Evolutionary conservation across 2,329 filamentous ascomycete species (phyloP).

Genomic region (Penicillium sp.): DNA sequence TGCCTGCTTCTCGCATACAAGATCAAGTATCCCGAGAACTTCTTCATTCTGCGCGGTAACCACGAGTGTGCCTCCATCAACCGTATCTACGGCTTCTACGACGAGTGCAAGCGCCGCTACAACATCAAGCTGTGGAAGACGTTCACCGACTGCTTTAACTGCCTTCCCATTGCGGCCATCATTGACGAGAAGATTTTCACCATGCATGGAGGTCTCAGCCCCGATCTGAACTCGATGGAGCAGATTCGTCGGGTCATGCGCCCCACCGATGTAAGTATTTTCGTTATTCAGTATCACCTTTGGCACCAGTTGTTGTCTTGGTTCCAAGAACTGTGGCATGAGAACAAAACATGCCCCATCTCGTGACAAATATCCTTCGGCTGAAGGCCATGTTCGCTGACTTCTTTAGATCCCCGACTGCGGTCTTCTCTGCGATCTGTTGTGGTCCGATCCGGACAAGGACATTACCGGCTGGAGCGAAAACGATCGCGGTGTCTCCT

Average conservation of each 20-base stretch:
- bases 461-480: conserved; percentile 99
- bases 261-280: conserved; percentile 84
- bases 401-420: conserved; percentile 84
- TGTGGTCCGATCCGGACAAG: conserved; percentile 99
- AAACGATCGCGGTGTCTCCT: conserved; percentile 97
- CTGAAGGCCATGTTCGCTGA: conserved; percentile 43
- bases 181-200: conserved; percentile 99
- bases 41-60: conserved; percentile 97
- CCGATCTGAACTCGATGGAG: conserved; percentile 98
- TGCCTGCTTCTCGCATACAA: conserved; percentile 96
- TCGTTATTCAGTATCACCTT: background rate
- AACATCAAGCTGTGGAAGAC: conserved; percentile 99
- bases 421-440: conserved; percentile 90
- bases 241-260: conserved; percentile 99
- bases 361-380: conserved; percentile 26
- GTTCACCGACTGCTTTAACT: conserved; percentile 99
- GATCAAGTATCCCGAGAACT: conserved; percentile 99
- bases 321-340: background rate
- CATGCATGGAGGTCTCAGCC: conserved; percentile 97
- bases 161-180: conserved; percentile 94
- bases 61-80: conserved; percentile 99
- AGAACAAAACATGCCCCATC: conserved; percentile 11
- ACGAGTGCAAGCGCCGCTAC: conserved; percentile 98
- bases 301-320: background rate
- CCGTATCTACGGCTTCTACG: conserved; percentile 99